Base-by-base conservation (phyloP, 495 filamentous ascomycete species). In the Aspergillus indologenus region DNA sequence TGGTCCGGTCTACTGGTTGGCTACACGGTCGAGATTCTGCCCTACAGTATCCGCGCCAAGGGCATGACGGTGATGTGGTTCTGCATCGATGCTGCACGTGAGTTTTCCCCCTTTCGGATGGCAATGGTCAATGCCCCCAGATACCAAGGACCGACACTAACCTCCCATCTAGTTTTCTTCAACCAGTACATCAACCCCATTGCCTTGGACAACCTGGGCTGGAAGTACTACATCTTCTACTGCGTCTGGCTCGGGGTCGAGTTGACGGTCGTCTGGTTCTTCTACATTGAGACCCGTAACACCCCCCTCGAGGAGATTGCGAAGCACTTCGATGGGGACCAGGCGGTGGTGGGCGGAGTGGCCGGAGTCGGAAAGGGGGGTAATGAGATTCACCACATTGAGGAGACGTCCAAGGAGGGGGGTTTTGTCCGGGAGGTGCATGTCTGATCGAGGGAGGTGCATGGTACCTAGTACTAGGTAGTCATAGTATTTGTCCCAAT, bases 31-130 rank as follows among this genome's bases (percentile, higher is more conserved):
- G 87, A 89, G 73, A 83, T 90, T 34, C 73, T 87, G 14, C 86
- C 86, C 0, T 91, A 85, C 73, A 79, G 82, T 47, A 76, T 89
- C 57, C 82, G 86, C 18, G 85, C 86, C 45, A 91, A 89, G 76
- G 86, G 86, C 45, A 83, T 88, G 75, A 85, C 87, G 69, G 74
- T 84, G 53, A 81, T 84, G 76, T 82, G 83, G 63, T 76, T 88
- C 53, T 83, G 79, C 24, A 79, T 87, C 46, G 81, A 87, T 64
- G 63, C 61, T 17, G 66, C 66, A 18, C 56, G 60, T 66, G 57
- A 49, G 64, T 61, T 12, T 46, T 43, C 5, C 9, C 50, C 19
- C 19, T 17, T 12, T 20, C 49, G 43, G 34, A 11, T 49, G 14
- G 17, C 19, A 45, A 18, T n/a, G n/a, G n/a, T n/a, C n/a, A n/a